Evolutionary conservation across 2,329 filamentous ascomycete species (phyloP), one percentile per base, ranked within the genome.

Genomic region (Cladosporium cucumerinum): DNA sequence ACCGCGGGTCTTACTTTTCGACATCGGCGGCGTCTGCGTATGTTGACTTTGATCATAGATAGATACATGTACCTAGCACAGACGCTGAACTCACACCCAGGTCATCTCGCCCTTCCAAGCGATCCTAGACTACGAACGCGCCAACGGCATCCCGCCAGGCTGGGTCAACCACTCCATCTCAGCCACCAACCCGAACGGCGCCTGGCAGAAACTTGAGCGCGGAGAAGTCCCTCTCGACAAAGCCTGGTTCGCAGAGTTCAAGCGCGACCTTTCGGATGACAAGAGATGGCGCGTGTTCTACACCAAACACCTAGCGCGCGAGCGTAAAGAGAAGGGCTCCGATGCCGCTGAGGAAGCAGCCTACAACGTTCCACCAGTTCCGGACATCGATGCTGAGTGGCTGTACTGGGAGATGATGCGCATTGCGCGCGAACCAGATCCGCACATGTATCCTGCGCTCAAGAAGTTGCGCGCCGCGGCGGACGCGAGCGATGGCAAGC

Each of bases 11-110:
- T 81, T 96, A 34, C 82, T 99, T 25, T 98, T 98, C 77, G 95
- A 99, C 78, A 95, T 99, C 71, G 95, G 95, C 46, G 95, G 95
- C 67, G 95, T 99, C 71, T 96, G 92, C 84, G 94, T 97, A 89
- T 83, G 92, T 87, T 66, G 61, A n/a, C 26, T 54, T 39, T 34
- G 32, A 34, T 34, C 8, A n/a, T 5, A 52, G 66, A 18, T 1
- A 30, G 30, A 28, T 36, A 21, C n/a, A 26, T 2, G 18, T 26
- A 11, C 11, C 16, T 14, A 36, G 21, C 28, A 36, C 11, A 36
- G 36, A 39, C 30, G 36, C 43, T 26, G 16, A 51, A 57, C 54
- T 39, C 28, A 54, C 26, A 54, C 26, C 16, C 69, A 96, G 93
- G 92, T 97, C 63, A 82, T 90, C 26, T 97, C 93, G 1, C 95